Evolutionary conservation across 208 protist species (phyloP), one percentile per base, ranked within the genome.

Genomic region (Trypanosoma platydactyli): DNA sequence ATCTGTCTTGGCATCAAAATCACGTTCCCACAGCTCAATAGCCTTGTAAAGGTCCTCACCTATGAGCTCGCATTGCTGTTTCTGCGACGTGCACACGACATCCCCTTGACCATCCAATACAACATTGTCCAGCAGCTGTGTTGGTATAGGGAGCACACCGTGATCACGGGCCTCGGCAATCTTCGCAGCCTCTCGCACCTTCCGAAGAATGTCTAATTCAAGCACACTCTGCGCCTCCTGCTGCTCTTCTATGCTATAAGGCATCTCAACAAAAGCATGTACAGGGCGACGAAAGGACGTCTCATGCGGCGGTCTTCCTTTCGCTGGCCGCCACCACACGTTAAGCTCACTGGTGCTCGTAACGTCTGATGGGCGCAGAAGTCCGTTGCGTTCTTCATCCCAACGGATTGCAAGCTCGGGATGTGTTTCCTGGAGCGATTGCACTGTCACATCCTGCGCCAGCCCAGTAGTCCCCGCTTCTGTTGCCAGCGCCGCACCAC

Each of bases 251-350:
- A 65, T 60, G 44, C 81, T 79, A 25, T 68, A 68, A 4, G 76
- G 35, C 50, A 81, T 60, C 20, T 51, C 35, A 45, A 88, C 81
- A 68, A 88, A 86, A 15, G 77, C 85, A 42, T 77, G 80, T n/a
- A 91, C 77, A 12, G 85, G 71, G 7, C 81, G 79, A 18, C 66
- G 71, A 62, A 91, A 88, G 24, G 45, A 66, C 33, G 5, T 20
- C 38, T 66, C 67, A 27, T 59, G 54, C 51, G 49, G 4, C 13
- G 51, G 51, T 25, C 63, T 5, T 46, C 54, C n/a, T 0, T 51
- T 29, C 20, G 67, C 46, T 12, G 75, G 76, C 12, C 46, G 53
- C 86, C 86, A 93, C 86, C 86, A 93, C 48, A 88, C 86, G 20
- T 15, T 67, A 22, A 79, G 45, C 11, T 79, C 80, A 67, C 81